Percentiles rank a stretch among this genome's conserved stretches.
Evolutionary conservation across 164 flowering plant species (phyloP).

Genomic region (Umbellularia californica): DNA sequence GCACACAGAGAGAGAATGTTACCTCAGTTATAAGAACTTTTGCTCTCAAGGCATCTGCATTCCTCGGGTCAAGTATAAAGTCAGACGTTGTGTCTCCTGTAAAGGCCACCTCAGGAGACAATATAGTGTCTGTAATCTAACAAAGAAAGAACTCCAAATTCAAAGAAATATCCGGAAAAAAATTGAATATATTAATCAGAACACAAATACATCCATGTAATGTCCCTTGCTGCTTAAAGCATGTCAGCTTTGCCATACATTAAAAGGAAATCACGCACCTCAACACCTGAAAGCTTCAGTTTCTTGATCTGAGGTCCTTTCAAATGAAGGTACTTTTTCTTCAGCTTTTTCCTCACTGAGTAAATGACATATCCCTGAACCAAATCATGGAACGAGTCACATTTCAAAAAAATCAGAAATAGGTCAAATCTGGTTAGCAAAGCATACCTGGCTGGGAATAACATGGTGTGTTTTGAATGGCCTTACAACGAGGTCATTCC

Average conservation of each 20-base stretch:
- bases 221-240: background rate
- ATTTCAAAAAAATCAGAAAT: background rate
- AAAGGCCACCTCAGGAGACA: slow-evolving; percentile 95
- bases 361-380: slow-evolving; percentile 86
- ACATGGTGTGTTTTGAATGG: slow-evolving; percentile 90
- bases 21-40: slow-evolving; percentile 97
- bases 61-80: slow-evolving; percentile 79
- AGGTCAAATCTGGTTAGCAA: background rate
- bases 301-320: slow-evolving; percentile 89
- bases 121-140: slow-evolving; percentile 80
- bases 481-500: slow-evolving; percentile 84
- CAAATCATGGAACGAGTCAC: slow-evolving; percentile 11
- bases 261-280: slow-evolving; percentile 43
- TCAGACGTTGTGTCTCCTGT: slow-evolving; percentile 94
- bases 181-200: background rate
- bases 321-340: slow-evolving; percentile 76
- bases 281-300: slow-evolving; percentile 82
- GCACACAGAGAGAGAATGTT: background rate
- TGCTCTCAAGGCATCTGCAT: slow-evolving; percentile 93
- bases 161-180: background rate
- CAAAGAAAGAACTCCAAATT: slow-evolving; percentile 8
- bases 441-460: slow-evolving; percentile 89
- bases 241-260: background rate
- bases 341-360: slow-evolving; percentile 80
- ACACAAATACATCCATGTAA: too few relatives aligned